Evolutionary conservation across 768 basidiomycete genomes (phyloP), one percentile per base, ranked within the genome.

Genomic region (Boletus huronensis): DNA sequence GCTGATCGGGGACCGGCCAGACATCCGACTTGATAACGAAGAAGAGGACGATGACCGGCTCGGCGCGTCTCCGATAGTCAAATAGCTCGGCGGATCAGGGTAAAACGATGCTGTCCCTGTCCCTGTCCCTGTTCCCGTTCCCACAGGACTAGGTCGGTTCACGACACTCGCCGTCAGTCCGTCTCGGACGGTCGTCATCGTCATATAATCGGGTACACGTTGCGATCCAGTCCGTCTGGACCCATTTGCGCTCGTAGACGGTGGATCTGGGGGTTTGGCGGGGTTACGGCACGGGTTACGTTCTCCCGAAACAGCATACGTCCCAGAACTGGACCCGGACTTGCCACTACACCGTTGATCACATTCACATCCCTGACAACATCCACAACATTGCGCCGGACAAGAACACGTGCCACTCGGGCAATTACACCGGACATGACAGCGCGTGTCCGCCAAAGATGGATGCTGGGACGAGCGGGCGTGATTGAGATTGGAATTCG

Each of bases 251-350:
- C 39, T 54, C 17, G 52, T 25, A 6, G 58, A 21, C 46, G 60
- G 17, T n/a, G 54, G 48, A 13, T 61, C 61, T 6, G 49, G 42
- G 19, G 53, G 21, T 50, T 62, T 63, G 39, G 53, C 32, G 9
- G 52, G 6, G 25, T 28, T 49, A n/a, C 57, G 59, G 38, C 58
- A 59, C 0, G 64, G 36, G 7, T 58, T 67, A n/a, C 73, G 58
- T 53, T 77, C 76, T 11, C 75, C 73, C 0, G 73, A 69, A 1
- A 68, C 60, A 2, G 69, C 62, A 54, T 69, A 74, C 1, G 67
- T 10, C 23, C 53, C 49, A 4, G 55, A 40, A 2, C 34, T 42
- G 5, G 64, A 52, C 36, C 59, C 54, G 26, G 55, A 47, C 5
- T 32, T 44, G 26, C 65, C 58, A 48, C 64, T 68, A 19, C 55